Percentiles rank a stretch among this genome's conserved stretches.
These are phyloP conservation scores for Saccharomyces hybrid DNA, from an alignment of 1,139 yeast genomes.

Conservation along the genomic window DNA sequence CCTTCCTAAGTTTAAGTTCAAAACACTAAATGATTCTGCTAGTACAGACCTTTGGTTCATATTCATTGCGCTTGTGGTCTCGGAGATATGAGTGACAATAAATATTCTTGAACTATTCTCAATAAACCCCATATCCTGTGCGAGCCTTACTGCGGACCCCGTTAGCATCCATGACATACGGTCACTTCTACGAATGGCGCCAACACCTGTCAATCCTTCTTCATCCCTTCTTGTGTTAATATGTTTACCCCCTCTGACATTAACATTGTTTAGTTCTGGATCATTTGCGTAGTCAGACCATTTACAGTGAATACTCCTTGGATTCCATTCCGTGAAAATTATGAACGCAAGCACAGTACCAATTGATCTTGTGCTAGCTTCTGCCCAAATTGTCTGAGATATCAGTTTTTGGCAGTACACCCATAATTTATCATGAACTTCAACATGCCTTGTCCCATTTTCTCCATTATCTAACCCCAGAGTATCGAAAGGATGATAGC, in stretches of 20 bases:
- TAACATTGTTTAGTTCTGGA: slow-evolving; percentile 10
- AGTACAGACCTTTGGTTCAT: slow-evolving; percentile 63
- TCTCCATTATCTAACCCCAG: slow-evolving; percentile 26
- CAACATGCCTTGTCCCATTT: slow-evolving; percentile 39
- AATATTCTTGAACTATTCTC: slow-evolving; percentile 67
- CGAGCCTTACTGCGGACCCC: slow-evolving; percentile 78
- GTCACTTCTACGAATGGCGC: slow-evolving; percentile 80
- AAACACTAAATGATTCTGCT: slow-evolving; percentile 57
- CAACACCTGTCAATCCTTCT: slow-evolving; percentile 61
- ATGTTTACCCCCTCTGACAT: slow-evolving; percentile 10
- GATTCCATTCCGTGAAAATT: slow-evolving; percentile 92
- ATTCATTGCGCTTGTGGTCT: slow-evolving; percentile 67
- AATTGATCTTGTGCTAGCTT: slow-evolving; percentile 77
- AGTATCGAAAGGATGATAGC: slow-evolving; percentile 56
- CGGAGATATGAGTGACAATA: slow-evolving; percentile 78
- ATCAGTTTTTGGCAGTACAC: slow-evolving; percentile 72
- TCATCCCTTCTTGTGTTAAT: slow-evolving; percentile 27
- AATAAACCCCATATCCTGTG: slow-evolving; percentile 80
- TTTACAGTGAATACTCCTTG: slow-evolving; percentile 85
- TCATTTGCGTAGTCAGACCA: slow-evolving; percentile 79
- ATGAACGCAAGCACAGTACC: slow-evolving; percentile 83
- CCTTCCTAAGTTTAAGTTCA: slow-evolving; percentile 31
- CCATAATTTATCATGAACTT: slow-evolving; percentile 76
- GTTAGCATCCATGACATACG: slow-evolving; percentile 92
- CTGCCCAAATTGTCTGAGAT: slow-evolving; percentile 91